Base-by-base conservation (phyloP, 352 stramenopile species). In the Phytophthora constricta region DNA sequence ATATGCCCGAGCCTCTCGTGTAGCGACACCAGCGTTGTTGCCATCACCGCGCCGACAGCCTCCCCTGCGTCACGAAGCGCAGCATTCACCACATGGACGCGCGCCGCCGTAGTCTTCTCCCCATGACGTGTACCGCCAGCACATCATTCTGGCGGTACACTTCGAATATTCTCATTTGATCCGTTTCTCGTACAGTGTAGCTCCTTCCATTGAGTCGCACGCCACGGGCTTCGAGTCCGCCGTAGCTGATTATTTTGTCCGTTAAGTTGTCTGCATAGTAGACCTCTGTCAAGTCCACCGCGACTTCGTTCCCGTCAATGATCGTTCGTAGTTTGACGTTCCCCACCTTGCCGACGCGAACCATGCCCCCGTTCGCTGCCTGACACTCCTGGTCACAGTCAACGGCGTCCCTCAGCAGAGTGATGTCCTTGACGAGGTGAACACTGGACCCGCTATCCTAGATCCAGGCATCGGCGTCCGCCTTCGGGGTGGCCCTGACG, bases 391-490 rank as follows among this genome's bases (percentile, higher is more conserved):
- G 46, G 26, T 52, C 50, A 22, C 59, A 55, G 19, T 50, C 8
- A 13, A 51, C 31, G 1, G 23, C 59, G n/a, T 55, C n/a, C 1
- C 49, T 56, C 1, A 66, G 41, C 50, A 66, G 33, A n/a, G 16
- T 50, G 2, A 19, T n/a, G 22, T 56, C 42, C 23, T 42, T 42
- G 10, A 61, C 50, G 14, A 68, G 28, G 22, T 68, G 51, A 17
- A 68, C 43, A 14, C 43, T 68, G 4, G 60, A 57, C 16, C 31
- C 59, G 51, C 43, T 68, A n/a, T 52, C 60, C 14, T 62, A 8
- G 4, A 68, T 58, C 41, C 52, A 68, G n/a, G 46, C 42, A n/a
- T 51, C 23, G 5, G 11, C 16, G 16, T 43, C 41, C 23, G n/a
- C 48, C 26, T 14, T 49, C 25, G 1, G 43, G 33, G 10, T 11